Conservation (phyloP, 176 grass and related monocot genomes). For the Rhynchospora pubera region DNA sequence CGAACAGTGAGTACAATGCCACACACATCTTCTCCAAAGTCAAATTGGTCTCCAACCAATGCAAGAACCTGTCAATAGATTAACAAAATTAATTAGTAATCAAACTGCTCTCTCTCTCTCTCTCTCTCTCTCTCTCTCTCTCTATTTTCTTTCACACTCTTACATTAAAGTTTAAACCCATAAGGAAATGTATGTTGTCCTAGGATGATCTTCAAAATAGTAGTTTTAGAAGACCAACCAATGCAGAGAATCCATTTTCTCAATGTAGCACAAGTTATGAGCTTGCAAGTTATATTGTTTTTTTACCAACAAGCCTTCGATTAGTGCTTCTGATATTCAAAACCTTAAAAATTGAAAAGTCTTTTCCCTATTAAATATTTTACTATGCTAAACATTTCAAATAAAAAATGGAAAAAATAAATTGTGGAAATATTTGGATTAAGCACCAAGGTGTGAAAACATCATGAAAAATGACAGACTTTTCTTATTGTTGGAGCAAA, state of each 20-base stretch:
- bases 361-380: background rate
- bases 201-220: background rate
- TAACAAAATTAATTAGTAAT: background rate
- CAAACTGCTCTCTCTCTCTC: background rate
- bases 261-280: constrained; percentile 6
- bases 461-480: background rate
- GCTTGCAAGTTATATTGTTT: background rate
- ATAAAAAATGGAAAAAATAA: background rate
- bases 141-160: background rate
- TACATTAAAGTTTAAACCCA: background rate
- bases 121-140: too few relatives aligned
- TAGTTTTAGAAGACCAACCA: background rate
- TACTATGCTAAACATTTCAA: background rate
- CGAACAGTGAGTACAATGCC: constrained; percentile 85
- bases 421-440: background rate
- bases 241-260: background rate
- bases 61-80: constrained; percentile 60
- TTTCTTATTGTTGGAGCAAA: background rate
- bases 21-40: constrained; percentile 83
- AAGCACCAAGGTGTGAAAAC: background rate
- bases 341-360: background rate
- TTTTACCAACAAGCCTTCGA: background rate
- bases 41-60: constrained; percentile 92
- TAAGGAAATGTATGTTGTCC: background rate
- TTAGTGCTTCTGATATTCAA: background rate